phyloP scores from a whole-genome alignment of 179 eudicot genomes.

The Spergularia azorica region DNA sequence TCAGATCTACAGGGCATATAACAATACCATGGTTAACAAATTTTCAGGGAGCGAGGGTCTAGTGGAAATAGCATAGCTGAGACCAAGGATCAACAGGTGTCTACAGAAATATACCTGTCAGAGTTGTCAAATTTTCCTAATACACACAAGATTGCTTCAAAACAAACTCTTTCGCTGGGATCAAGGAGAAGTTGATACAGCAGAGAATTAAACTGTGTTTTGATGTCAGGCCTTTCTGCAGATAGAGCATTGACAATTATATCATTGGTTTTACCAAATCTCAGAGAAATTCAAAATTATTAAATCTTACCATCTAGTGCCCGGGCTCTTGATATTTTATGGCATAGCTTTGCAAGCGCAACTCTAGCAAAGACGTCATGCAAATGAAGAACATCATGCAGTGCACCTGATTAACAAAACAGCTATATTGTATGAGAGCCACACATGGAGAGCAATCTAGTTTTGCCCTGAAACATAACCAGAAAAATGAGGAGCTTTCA shows the following conservation, averaged over 20 bases:
- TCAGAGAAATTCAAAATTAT: slow-evolving; percentile 8
- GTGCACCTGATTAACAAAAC: slow-evolving; percentile 63
- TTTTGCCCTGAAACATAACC: not conserved
- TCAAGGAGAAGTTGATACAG: slow-evolving; percentile 98
- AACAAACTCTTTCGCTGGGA: slow-evolving; percentile 99
- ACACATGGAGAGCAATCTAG: not conserved
- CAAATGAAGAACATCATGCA: slow-evolving; percentile 94
- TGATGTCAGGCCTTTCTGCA: slow-evolving; percentile 95
- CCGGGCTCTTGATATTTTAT: slow-evolving; percentile 88
- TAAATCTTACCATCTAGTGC: slow-evolving; percentile 72
- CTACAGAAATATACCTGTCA: slow-evolving; percentile 64
- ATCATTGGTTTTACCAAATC: slow-evolving; percentile 15
- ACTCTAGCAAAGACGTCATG: slow-evolving; percentile 99
- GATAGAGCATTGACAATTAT: slow-evolving; percentile 23
- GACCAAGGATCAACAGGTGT: not conserved
- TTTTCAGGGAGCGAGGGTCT: not conserved
- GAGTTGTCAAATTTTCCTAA: slow-evolving; percentile 84
- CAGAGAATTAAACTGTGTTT: slow-evolving; percentile 79
- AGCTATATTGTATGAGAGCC: not conserved
- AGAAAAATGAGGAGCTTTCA: not conserved
- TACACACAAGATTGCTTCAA: slow-evolving; percentile 93
- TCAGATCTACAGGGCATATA: slow-evolving; percentile 60
- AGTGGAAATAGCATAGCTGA: not conserved
- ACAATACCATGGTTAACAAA: not conserved
- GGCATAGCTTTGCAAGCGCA: slow-evolving; percentile 94